phyloP scores from a whole-genome alignment of 305 asterid species.

The Solanum hybrid region DNA sequence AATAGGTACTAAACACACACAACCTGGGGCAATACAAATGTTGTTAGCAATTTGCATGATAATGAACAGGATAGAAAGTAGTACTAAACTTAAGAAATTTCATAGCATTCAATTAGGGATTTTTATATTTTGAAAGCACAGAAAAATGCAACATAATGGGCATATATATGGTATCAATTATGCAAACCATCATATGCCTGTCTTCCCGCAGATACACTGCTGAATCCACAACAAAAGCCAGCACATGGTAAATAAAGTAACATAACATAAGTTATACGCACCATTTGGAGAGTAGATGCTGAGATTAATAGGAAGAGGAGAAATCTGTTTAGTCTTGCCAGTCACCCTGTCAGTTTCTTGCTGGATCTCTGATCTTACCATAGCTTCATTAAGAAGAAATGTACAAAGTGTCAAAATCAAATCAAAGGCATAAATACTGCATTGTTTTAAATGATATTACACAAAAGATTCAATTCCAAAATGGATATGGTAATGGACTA shows the following conservation, averaged over 20 bases:
- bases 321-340: slow-evolving; percentile 27
- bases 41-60: not conserved
- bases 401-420: not conserved
- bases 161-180: not conserved
- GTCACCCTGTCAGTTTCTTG: slow-evolving; percentile 35
- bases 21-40: not conserved
- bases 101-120: not conserved
- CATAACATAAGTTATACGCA: not conserved
- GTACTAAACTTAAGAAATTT: not conserved
- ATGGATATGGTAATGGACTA: not conserved
- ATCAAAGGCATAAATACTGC: not conserved
- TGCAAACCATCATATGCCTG: not conserved
- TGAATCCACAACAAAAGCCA: not conserved
- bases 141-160: not conserved
- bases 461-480: not conserved
- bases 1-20: not conserved
- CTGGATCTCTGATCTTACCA: slow-evolving; percentile 33
- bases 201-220: not conserved
- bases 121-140: not conserved
- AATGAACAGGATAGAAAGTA: not conserved
- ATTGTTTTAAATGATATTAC: not conserved
- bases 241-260: not conserved
- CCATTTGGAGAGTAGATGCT: slow-evolving; percentile 40
- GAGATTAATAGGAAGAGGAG: slow-evolving; percentile 31
- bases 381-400: slow-evolving; percentile 17